Percentiles rank a stretch among this genome's conserved stretches.
These are phyloP conservation scores for Torulaspora franciscae DNA, from an alignment of 805 yeast genomes.

Conservation along the genomic window DNA sequence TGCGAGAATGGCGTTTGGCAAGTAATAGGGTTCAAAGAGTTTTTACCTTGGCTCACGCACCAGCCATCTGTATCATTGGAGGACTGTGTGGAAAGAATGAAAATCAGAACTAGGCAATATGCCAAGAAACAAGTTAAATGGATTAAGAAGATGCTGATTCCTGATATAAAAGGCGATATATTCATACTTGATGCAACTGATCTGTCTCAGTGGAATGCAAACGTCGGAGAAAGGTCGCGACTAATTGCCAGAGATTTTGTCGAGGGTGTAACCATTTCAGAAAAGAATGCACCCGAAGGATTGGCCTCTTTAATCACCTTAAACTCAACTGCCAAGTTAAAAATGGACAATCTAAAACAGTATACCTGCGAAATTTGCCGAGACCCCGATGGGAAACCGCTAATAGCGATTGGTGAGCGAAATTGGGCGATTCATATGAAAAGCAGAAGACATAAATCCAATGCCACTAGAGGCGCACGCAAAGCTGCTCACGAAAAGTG, in stretches of 20 bases:
- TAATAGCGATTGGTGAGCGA: constrained; percentile 67
- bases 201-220: constrained; percentile 51
- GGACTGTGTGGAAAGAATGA: constrained; percentile 68
- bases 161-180: constrained; percentile 57
- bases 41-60: constrained; percentile 59
- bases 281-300: constrained; percentile 39
- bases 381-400: constrained; percentile 48
- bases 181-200: constrained; percentile 76
- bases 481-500: constrained; percentile 52
- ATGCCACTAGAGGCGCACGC: constrained; percentile 43
- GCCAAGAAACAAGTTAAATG: constrained; percentile 87
- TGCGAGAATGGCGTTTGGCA: constrained; percentile 83
- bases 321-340: constrained; percentile 6
- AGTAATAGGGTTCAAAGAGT: constrained; percentile 90
- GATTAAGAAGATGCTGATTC: constrained; percentile 68
- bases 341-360: constrained; percentile 53
- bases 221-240: constrained; percentile 54
- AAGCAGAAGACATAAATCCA: constrained; percentile 65
- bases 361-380: constrained; percentile 61
- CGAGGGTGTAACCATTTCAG: constrained; percentile 10
- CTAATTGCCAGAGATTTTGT: constrained; percentile 44
- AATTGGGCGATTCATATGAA: constrained; percentile 64
- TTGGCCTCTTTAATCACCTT: constrained; percentile 30
- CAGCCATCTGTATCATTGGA: constrained; percentile 31
- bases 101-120: constrained; percentile 74